phyloP scores from a whole-genome alignment of 768 basidiomycete genomes.

The Flagelloscypha sp. region DNA sequence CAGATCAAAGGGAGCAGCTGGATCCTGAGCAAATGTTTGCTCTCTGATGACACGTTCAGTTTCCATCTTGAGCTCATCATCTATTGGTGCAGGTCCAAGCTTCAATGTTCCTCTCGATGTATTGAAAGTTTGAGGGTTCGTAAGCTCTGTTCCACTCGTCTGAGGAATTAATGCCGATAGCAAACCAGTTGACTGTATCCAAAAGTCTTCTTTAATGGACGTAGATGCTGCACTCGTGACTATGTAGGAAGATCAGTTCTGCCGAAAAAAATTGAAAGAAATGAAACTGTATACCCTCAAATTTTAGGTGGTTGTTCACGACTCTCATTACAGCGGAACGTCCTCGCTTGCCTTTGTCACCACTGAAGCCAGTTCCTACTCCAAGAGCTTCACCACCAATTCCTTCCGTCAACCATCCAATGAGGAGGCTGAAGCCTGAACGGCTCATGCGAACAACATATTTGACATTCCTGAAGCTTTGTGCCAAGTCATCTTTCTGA shows the following conservation, averaged over 20 bases:
- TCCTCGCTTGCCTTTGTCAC: slow-evolving; percentile 76
- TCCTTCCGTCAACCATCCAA: slow-evolving; percentile 96
- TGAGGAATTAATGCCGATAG: slow-evolving; percentile 71
- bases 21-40: slow-evolving; percentile 71
- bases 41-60: slow-evolving; percentile 74
- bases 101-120: slow-evolving; percentile 69
- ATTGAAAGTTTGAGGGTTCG: slow-evolving; percentile 71
- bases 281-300: slow-evolving; percentile 58
- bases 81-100: slow-evolving; percentile 73
- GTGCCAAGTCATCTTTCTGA: slow-evolving; percentile 71
- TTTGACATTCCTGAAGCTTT: slow-evolving; percentile 83
- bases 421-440: slow-evolving; percentile 82
- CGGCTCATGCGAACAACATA: slow-evolving; percentile 86
- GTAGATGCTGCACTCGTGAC: slow-evolving; percentile 68
- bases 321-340: slow-evolving; percentile 88
- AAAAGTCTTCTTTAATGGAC: slow-evolving; percentile 51
- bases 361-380: slow-evolving; percentile 67
- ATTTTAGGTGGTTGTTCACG: slow-evolving; percentile 86
- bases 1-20: slow-evolving; percentile 49
- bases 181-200: slow-evolving; percentile 85
- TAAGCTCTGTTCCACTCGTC: slow-evolving; percentile 40
- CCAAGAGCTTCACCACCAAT: slow-evolving; percentile 81
- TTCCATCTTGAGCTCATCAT: slow-evolving; percentile 75
- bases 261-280: slow-evolving; percentile 1
- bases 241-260: slow-evolving; percentile 22